These are phyloP conservation scores for Ogataea dorogensis DNA, from an alignment of 805 yeast genomes.

Conservation along the genomic window DNA sequence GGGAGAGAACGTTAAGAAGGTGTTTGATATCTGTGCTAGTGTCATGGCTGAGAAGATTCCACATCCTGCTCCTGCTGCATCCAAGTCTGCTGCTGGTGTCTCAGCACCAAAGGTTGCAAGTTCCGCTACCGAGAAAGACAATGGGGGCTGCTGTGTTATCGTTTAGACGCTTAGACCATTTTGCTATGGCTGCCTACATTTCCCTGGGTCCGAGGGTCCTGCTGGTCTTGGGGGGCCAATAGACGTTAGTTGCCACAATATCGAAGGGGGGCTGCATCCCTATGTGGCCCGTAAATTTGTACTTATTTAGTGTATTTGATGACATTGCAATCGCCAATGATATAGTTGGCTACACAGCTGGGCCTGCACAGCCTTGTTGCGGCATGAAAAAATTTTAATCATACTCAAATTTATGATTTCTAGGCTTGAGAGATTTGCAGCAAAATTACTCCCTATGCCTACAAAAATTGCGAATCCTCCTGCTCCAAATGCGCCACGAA, in stretches of 20 bases:
- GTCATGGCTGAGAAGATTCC: conserved; percentile 16
- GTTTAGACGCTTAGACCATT: conserved; percentile 9
- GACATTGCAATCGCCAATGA: conserved; percentile 2
- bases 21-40: conserved; percentile 53
- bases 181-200: too few relatives aligned
- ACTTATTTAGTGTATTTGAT: conserved; percentile 1
- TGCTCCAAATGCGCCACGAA: conserved; percentile 2
- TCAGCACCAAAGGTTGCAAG: conserved; percentile 1
- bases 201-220: too few relatives aligned
- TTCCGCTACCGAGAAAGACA: conserved; percentile 2
- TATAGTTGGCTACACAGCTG: conserved; percentile 4
- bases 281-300: conserved; percentile 1
- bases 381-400: conserved; percentile 5
- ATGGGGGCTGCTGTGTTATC: conserved; percentile 15
- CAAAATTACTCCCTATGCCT: conserved; percentile 8
- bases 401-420: conserved; percentile 3
- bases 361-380: conserved; percentile 5
- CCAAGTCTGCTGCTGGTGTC: conserved; percentile 1
- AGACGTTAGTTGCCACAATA: too few relatives aligned
- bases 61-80: conserved; percentile 4
- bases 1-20: conserved; percentile 58
- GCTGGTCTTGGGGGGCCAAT: too few relatives aligned
- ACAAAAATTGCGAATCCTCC: conserved; percentile 3
- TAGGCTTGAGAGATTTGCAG: conserved; percentile 1
- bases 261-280: background rate